These are phyloP conservation scores for Sporothrix globosa DNA, from an alignment of 2,329 filamentous ascomycete genomes.

Conservation along the genomic window DNA sequence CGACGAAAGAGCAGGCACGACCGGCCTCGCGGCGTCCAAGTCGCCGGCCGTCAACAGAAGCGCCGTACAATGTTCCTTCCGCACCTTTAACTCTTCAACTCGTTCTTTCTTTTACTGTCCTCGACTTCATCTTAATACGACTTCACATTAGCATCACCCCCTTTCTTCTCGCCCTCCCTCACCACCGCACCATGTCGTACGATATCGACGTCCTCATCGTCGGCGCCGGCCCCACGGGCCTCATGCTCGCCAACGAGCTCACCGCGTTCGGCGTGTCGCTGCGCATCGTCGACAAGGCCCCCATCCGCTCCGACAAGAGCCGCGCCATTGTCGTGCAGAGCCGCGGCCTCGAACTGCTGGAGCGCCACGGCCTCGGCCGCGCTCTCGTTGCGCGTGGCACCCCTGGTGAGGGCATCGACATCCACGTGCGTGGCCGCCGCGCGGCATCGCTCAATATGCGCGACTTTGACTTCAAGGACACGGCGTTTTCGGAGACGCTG, in stretches of 20 bases:
- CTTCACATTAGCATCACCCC: neutral
- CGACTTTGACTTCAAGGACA: slow-evolving; percentile 31
- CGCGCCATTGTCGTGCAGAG: slow-evolving; percentile 53
- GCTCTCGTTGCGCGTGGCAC: slow-evolving; percentile 45
- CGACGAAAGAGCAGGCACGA: slow-evolving; percentile 1
- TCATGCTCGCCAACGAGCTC: slow-evolving; percentile 49
- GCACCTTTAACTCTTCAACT: too few relatives aligned
- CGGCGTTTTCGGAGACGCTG: slow-evolving; percentile 37
- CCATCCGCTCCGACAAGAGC: slow-evolving; percentile 45
- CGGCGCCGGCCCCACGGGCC: slow-evolving; percentile 51
- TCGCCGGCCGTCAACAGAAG: neutral
- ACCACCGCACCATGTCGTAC: neutral
- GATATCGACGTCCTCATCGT: slow-evolving; percentile 47
- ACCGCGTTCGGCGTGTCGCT: slow-evolving; percentile 41
- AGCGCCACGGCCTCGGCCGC: slow-evolving; percentile 48
- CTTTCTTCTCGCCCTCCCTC: neutral
- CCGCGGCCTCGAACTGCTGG: slow-evolving; percentile 55
- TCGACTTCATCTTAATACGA: neutral
- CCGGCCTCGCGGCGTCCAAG: slow-evolving; percentile 15
- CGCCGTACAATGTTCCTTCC: neutral
- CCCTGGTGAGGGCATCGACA: slow-evolving; percentile 44
- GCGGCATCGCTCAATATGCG: slow-evolving; percentile 42
- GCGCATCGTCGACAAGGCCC: slow-evolving; percentile 46
- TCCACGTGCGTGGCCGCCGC: slow-evolving; percentile 45
- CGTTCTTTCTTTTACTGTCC: neutral